Evolutionary conservation across 2,329 filamentous ascomycete genomes (phyloP), one percentile per base, ranked within the genome.

Genomic region (Thermochaetoides dissita): DNA sequence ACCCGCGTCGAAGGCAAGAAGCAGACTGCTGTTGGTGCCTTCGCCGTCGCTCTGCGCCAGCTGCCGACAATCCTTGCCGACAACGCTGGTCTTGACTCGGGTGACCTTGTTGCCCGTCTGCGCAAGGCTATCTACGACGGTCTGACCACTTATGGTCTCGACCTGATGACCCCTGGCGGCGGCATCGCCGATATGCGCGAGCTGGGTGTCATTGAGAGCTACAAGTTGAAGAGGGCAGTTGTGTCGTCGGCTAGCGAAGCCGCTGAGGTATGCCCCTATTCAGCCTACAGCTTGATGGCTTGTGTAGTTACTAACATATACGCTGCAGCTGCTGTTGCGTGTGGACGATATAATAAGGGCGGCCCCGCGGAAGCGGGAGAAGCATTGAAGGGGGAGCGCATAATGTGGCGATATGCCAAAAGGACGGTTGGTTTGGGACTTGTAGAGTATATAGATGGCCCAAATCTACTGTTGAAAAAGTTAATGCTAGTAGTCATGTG

Each of bases 261-360:
- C 49, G 88, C 91, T 51, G 91, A 98, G 75, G 86, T 93, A 71
- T 68, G 79, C 61, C 30, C 37, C 34, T 17, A 77, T 60, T 11
- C 34, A 39, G 24, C 24, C 40, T 12, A 30, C 9, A 5, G 37
- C 11, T 6, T 36, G 34, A 6, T 31, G 7, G 30, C 6, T 8
- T 29, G 6, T n/a, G n/a, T 30, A 2, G 12, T 12, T 40, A 17
- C 55, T 60, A 51, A 59, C 52, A 24, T 24, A 3, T 17, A 34
- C 32, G 10, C 6, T 31, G n/a, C 53, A 89, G 84, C 71, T 96
- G 51, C 74, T 98, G 49, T 71, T 98, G 51, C 77, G 91, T 59
- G 91, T 98, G 40, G 91, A 98, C 67, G 91, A 96, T 63, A 98
- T 98, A 62, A 96, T 98, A 61, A 81, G 89, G 48, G 84, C 86